These are phyloP conservation scores for Metschnikowia vanudenii DNA, from an alignment of 805 yeast species.

Conservation along the genomic window DNA sequence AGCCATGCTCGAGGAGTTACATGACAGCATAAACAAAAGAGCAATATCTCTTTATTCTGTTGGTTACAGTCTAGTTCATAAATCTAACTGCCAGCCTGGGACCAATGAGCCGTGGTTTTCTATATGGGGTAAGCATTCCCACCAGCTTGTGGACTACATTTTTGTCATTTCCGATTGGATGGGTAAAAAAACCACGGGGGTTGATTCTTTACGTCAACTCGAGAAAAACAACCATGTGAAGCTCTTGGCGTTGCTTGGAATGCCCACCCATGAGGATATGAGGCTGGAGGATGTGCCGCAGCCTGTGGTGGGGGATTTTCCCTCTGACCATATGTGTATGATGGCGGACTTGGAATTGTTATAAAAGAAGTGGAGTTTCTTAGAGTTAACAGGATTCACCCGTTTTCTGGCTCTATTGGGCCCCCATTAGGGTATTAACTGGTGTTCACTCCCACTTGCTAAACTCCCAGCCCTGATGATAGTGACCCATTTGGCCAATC, in stretches of 20 bases:
- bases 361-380: no score
- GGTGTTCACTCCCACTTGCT: no score
- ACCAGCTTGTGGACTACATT: constrained; percentile 6
- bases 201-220: background rate
- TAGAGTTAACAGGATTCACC: no score
- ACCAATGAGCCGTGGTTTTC: constrained; percentile 9
- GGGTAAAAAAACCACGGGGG: background rate
- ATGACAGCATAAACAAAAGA: background rate
- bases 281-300: background rate
- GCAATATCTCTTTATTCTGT: constrained; percentile 4
- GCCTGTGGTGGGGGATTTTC: constrained; percentile 6
- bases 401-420: no score
- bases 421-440: no score
- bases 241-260: constrained; percentile 5
- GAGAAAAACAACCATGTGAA: background rate
- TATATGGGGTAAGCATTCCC: background rate
- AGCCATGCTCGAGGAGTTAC: constrained; percentile 1
- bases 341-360: constrained; percentile 10
- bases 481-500: no score
- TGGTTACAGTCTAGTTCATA: constrained; percentile 6
- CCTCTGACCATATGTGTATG: constrained; percentile 11
- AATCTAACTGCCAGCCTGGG: constrained; percentile 1
- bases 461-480: no score
- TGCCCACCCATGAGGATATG: constrained; percentile 5
- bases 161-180: constrained; percentile 5